phyloP scores from a whole-genome alignment of 495 filamentous ascomycete species.

The Lophiostoma macrostomum region DNA sequence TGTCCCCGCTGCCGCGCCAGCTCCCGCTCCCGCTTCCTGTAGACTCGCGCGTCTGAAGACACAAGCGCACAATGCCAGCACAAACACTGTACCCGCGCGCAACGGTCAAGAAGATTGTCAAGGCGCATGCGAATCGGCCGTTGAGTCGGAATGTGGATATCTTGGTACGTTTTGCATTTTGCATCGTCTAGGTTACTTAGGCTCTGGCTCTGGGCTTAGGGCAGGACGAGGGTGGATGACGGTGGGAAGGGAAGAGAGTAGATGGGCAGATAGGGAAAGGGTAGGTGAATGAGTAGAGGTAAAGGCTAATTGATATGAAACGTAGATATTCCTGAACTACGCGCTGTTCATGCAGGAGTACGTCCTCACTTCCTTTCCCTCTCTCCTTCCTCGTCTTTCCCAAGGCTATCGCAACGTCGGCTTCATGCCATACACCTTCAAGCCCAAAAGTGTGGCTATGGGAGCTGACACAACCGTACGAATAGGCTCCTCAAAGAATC shows the following conservation, averaged over 20 bases:
- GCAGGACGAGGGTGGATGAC: no score
- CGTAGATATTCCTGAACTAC: slow-evolving; percentile 83
- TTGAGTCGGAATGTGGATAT: slow-evolving; percentile 86
- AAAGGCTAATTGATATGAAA: slow-evolving; percentile 2
- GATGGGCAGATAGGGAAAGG: neutral
- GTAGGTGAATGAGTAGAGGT: neutral
- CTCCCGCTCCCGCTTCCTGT: neutral
- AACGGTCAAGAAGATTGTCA: slow-evolving; percentile 82
- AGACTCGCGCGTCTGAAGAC: neutral
- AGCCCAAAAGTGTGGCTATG: no score
- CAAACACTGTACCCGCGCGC: slow-evolving; percentile 81
- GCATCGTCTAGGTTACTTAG: neutral
- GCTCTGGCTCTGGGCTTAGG: no score
- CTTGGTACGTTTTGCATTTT: slow-evolving; percentile 54
- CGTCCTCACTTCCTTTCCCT: slow-evolving; percentile 30
- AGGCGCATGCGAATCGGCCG: slow-evolving; percentile 76
- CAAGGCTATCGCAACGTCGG: no score
- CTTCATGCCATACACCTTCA: no score
- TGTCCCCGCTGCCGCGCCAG: neutral
- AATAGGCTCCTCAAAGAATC: slow-evolving; percentile 80
- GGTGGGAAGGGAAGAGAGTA: no score
- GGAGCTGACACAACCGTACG: no score
- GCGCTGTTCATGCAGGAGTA: slow-evolving; percentile 88
- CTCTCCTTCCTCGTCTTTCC: neutral
- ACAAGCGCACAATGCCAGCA: slow-evolving; percentile 49